Evolutionary conservation across 192 early-diverging fungal species (phyloP), one percentile per base, ranked within the genome.

Genomic region (Entomortierella parvispora): DNA sequence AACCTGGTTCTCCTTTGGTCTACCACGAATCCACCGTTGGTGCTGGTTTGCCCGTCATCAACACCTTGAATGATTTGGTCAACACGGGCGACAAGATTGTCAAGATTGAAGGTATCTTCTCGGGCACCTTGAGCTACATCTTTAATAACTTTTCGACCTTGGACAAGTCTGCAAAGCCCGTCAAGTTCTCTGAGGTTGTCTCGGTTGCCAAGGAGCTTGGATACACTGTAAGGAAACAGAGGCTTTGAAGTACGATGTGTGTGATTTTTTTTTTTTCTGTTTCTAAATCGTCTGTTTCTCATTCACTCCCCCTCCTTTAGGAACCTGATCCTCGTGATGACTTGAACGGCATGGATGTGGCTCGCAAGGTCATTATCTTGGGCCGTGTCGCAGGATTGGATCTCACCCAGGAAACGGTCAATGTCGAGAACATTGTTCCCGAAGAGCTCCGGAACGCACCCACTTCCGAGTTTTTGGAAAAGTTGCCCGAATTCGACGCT

Each of bases 291-390:
- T 43, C 28, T 51, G 33, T 56, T 42, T 58, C 34, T 31, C 53
- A 31, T 34, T 54, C 4, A 15, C 49, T 54, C 34, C 44, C 34
- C 42, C 37, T 54, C 51, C 15, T 33, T 28, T 64, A 90, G 89
- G 97, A 99, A 69, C 97, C 97, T 31, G 97, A 99, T 78, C 97
- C 97, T 28, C 86, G 97, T 46, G 97, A 99, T 71, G 97, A 99
- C 66, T 87, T 99, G 62, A 99, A 99, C 69, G 98, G 97, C 31
- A 91, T 99, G 93, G 98, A 99, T 71, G 96, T 99, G 28, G 97
- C 95, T n/a, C 93, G 97, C 58, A 99, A 99, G 83, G 93, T 94
- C 79, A 67, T 71, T 57, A 99, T 99, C 48, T 85, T 95, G 12
- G 95, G 91, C 12, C 93, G 97, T 51, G 83, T 94, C 14, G 92